Conservation (phyloP, 805 yeast species). For the Ogataea pilisensis region DNA sequence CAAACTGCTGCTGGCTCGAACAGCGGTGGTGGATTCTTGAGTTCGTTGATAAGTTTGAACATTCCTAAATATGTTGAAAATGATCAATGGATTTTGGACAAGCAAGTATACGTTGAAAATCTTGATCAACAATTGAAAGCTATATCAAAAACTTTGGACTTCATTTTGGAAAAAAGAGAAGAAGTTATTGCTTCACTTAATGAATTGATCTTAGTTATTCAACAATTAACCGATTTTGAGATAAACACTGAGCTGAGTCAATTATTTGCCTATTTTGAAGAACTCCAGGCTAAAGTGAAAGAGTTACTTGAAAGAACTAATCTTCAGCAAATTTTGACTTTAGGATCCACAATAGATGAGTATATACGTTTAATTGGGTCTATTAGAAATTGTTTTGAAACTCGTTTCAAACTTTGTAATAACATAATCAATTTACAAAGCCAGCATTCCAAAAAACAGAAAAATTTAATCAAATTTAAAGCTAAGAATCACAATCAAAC, state of each 20-base stretch:
- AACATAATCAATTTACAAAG: slow-evolving; percentile 43
- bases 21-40: slow-evolving; percentile 53
- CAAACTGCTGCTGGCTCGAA: slow-evolving; percentile 17
- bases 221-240: slow-evolving; percentile 68
- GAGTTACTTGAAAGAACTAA: slow-evolving; percentile 75
- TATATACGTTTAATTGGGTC: slow-evolving; percentile 76
- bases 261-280: slow-evolving; percentile 67
- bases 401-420: slow-evolving; percentile 56
- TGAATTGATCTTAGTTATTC: slow-evolving; percentile 53
- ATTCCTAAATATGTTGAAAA: slow-evolving; percentile 66
- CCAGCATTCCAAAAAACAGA: slow-evolving; percentile 42
- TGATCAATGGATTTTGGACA: slow-evolving; percentile 71
- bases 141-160: slow-evolving; percentile 66
- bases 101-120: slow-evolving; percentile 62
- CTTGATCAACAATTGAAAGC: slow-evolving; percentile 70
- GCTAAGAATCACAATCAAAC: slow-evolving; percentile 45
- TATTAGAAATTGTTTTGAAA: slow-evolving; percentile 66
- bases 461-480: slow-evolving; percentile 39
- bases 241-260: slow-evolving; percentile 61
- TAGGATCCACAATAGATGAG: slow-evolving; percentile 86
- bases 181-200: slow-evolving; percentile 67
- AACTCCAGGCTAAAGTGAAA: slow-evolving; percentile 63
- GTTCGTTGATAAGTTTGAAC: slow-evolving; percentile 63
- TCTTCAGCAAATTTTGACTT: slow-evolving; percentile 78
- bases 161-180: slow-evolving; percentile 68